Percentiles rank a stretch among this genome's conserved stretches.
Evolutionary conservation across 106 monocot species (phyloP).

Genomic region (Agapanthus africanus): DNA sequence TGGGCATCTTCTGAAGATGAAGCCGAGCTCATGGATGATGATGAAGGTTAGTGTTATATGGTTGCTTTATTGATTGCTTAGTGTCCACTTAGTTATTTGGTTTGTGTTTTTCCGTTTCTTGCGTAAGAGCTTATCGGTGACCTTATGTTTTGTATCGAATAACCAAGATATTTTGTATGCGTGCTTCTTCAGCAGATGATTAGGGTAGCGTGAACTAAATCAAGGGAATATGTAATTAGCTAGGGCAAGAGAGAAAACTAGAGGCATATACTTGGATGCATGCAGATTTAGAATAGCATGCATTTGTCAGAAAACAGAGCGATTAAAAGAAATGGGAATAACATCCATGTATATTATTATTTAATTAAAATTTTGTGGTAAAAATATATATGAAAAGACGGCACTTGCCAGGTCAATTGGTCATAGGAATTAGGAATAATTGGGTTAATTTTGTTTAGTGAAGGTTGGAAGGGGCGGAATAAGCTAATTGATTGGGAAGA

Average conservation of each 20-base stretch:
- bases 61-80: neutral
- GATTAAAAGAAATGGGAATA: too few species aligned
- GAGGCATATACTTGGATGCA: neutral
- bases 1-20: constrained; percentile 96
- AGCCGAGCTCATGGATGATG: constrained; percentile 50
- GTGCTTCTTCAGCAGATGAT: neutral
- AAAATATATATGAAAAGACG: too few species aligned
- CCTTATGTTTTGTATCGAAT: neutral
- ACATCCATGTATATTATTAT: too few species aligned
- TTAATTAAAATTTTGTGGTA: neutral
- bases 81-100: neutral
- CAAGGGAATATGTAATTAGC: neutral
- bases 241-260: neutral
- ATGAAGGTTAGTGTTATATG: constrained; percentile 44
- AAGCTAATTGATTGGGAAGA: neutral
- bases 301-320: too few species aligned
- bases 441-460: neutral
- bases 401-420: too few species aligned
- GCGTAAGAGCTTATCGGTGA: neutral
- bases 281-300: too few species aligned
- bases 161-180: neutral
- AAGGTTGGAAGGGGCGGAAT: neutral
- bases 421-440: too few species aligned
- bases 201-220: neutral
- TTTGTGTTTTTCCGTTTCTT: neutral